These are phyloP conservation scores for Cicer cuneatum DNA, from an alignment of 306 rosid species.

Conservation along the genomic window DNA sequence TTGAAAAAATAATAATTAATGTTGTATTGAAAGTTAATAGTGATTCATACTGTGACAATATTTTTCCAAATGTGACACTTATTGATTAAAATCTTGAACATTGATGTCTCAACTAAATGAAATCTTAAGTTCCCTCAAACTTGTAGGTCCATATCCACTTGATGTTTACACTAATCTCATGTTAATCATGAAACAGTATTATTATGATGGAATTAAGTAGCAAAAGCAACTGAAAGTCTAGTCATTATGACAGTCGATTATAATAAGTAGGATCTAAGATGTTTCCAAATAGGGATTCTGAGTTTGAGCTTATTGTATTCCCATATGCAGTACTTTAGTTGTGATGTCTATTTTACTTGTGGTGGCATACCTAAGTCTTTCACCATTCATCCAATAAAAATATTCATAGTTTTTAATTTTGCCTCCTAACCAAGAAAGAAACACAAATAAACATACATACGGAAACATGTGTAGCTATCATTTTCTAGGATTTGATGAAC, in stretches of 20 bases:
- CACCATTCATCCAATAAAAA: slow-evolving; percentile 58
- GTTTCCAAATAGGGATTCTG: slow-evolving; percentile 30
- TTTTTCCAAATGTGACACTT: too few relatives aligned
- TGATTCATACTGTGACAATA: neutral
- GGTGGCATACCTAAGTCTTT: slow-evolving; percentile 72
- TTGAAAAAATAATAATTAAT: neutral
- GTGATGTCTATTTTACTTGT: slow-evolving; percentile 67
- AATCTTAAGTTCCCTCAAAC: slow-evolving; percentile 44
- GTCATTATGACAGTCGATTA: slow-evolving; percentile 62
- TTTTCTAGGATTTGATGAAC: slow-evolving; percentile 55
- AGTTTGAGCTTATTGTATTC: slow-evolving; percentile 40
- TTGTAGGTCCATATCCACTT: slow-evolving; percentile 74
- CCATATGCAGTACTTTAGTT: slow-evolving; percentile 59
- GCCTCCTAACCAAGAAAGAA: slow-evolving; percentile 72
- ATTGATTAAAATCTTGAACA: slow-evolving; percentile 54
- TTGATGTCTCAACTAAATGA: slow-evolving; percentile 61
- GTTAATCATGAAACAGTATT: slow-evolving; percentile 61
- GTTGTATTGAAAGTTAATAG: neutral
- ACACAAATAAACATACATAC: slow-evolving; percentile 45
- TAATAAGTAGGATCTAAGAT: slow-evolving; percentile 44
- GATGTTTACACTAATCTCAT: slow-evolving; percentile 69
- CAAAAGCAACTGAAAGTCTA: slow-evolving; percentile 60
- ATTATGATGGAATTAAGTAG: slow-evolving; percentile 62
- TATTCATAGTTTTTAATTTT: slow-evolving; percentile 54
- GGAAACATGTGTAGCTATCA: slow-evolving; percentile 55